Evolutionary conservation across 768 basidiomycete genomes (phyloP).

Genomic region (Tricholoma terreum): DNA sequence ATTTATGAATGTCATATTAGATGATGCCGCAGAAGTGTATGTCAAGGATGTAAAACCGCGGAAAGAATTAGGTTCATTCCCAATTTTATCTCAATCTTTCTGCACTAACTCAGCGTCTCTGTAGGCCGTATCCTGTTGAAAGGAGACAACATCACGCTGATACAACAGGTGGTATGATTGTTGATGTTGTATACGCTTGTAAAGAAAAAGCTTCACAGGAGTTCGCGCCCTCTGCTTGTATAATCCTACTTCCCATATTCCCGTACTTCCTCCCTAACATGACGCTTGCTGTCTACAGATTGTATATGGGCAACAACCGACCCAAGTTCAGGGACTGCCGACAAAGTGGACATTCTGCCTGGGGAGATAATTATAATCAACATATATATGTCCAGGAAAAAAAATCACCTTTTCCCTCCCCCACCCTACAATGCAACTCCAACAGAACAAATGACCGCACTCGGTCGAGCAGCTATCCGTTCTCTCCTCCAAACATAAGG

Average conservation of each 20-base stretch:
- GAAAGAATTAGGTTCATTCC: constrained; percentile 70
- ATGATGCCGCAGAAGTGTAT: constrained; percentile 90
- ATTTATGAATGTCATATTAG: constrained; percentile 98
- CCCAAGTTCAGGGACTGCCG: constrained; percentile 71
- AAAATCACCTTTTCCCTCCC: constrained; percentile 74
- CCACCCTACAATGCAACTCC: constrained; percentile 88
- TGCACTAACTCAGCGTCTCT: constrained; percentile 2
- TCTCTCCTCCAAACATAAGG: constrained; percentile 82
- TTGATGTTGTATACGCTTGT: constrained; percentile 9
- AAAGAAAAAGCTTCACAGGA: constrained; percentile 3
- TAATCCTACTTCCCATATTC: constrained; percentile 6
- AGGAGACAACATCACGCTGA: constrained; percentile 98
- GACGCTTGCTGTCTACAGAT: constrained; percentile 47
- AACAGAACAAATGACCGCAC: constrained; percentile 88
- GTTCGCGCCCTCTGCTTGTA: constrained; percentile 6
- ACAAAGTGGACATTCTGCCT: constrained; percentile 88
- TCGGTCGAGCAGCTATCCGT: constrained; percentile 81
- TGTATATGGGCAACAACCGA: constrained; percentile 77
- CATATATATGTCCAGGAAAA: not conserved
- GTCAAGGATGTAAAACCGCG: constrained; percentile 87
- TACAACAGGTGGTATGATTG: constrained; percentile 59
- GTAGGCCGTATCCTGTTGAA: constrained; percentile 93
- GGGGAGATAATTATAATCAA: constrained; percentile 5
- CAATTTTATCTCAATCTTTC: constrained; percentile 3
- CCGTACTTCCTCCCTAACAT: not conserved